Conservation (phyloP, 1,139 yeast genomes). For the Pichia sp. region DNA sequence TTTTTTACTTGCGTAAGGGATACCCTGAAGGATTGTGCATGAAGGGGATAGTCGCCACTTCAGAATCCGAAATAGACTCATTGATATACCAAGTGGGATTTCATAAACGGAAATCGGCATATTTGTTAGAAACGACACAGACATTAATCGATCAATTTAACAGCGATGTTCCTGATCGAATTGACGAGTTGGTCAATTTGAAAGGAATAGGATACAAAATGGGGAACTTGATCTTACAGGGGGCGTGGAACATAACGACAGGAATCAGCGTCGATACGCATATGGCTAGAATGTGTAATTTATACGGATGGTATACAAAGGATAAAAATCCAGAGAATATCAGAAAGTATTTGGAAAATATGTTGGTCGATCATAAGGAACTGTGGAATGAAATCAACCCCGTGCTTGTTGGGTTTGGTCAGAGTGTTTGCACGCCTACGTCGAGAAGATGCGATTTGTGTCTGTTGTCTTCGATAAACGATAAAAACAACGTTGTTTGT, state of each 20-base stretch:
- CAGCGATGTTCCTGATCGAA: slow-evolving; percentile 70
- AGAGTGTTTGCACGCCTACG: slow-evolving; percentile 76
- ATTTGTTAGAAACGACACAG: slow-evolving; percentile 60
- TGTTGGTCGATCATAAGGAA: slow-evolving; percentile 60
- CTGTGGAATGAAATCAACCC: slow-evolving; percentile 89
- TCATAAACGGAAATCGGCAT: slow-evolving; percentile 75
- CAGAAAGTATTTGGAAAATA: slow-evolving; percentile 60
- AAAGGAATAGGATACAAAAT: slow-evolving; percentile 98
- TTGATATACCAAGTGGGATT: slow-evolving; percentile 84
- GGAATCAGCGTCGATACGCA: slow-evolving; percentile 98
- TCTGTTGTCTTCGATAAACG: slow-evolving; percentile 39
- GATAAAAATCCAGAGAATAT: slow-evolving; percentile 72
- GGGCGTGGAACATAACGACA: slow-evolving; percentile 71
- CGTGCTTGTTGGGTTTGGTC: slow-evolving; percentile 90
- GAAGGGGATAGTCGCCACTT: slow-evolving; percentile 45
- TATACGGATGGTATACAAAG: slow-evolving; percentile 77
- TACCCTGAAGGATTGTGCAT: slow-evolving; percentile 41
- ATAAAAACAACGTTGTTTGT: slow-evolving; percentile 39
- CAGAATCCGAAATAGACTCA: slow-evolving; percentile 58
- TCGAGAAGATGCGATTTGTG: slow-evolving; percentile 78
- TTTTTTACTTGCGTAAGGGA: slow-evolving; percentile 37
- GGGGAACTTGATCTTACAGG: slow-evolving; percentile 80
- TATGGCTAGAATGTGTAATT: slow-evolving; percentile 73
- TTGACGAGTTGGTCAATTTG: slow-evolving; percentile 61
- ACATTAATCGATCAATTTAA: slow-evolving; percentile 49